Conservation (phyloP, 1,284 basidiomycete species). For the Sphagnurus paluster region DNA sequence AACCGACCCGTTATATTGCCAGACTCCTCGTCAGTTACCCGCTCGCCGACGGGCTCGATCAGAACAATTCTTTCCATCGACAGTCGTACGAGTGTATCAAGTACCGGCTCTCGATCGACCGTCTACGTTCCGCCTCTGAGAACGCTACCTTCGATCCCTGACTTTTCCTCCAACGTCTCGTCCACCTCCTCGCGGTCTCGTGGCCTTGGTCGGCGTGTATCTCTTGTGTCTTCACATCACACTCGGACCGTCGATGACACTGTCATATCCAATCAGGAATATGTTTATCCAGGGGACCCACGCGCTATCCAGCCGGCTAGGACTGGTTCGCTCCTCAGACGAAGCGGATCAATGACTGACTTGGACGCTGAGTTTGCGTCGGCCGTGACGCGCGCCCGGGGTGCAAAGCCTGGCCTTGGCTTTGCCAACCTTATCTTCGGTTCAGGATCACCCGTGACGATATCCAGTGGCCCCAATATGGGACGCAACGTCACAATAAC, state of each 20-base stretch:
- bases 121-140: constrained; percentile 71
- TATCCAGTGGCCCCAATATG: constrained; percentile 54
- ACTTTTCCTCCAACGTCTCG: constrained; percentile 37
- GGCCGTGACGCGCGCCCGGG: constrained; percentile 32
- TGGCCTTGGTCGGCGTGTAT: constrained; percentile 38
- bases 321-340: constrained; percentile 44
- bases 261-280: constrained; percentile 59
- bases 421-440: constrained; percentile 32
- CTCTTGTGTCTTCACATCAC: constrained; percentile 55
- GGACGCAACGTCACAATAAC: constrained; percentile 58
- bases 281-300: constrained; percentile 66
- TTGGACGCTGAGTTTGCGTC: constrained; percentile 66
- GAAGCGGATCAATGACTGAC: constrained; percentile 76
- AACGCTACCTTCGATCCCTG: constrained; percentile 65
- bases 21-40: constrained; percentile 41
- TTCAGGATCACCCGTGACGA: constrained; percentile 50
- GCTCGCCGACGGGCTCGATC: constrained; percentile 73
- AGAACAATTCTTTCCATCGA: constrained; percentile 65
- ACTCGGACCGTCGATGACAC: constrained; percentile 69
- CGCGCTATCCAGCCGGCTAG: constrained; percentile 68
- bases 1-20: constrained; percentile 39
- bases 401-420: constrained; percentile 29
- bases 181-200: constrained; percentile 29
- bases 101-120: constrained; percentile 61
- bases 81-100: constrained; percentile 36